These are phyloP conservation scores for Pythium chondricola DNA, from an alignment of 352 stramenopile species.

Conservation along the genomic window DNA sequence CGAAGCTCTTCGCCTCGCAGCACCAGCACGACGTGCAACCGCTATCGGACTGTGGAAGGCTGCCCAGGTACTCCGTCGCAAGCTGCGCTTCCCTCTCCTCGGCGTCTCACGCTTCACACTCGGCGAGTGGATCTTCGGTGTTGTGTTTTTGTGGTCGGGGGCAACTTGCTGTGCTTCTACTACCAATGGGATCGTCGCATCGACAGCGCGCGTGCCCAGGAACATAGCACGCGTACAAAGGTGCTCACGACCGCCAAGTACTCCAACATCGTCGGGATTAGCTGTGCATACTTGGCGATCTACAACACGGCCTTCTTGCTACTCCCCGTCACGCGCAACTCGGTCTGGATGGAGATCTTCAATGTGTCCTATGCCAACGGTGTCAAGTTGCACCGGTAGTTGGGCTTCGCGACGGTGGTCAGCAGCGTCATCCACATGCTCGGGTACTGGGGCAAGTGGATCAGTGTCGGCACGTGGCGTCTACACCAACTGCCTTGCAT, in stretches of 20 bases:
- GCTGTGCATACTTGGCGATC: conserved; percentile 24
- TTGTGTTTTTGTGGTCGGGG: conserved; percentile 32
- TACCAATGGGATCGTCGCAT: conserved; percentile 44
- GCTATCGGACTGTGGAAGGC: conserved; percentile 30
- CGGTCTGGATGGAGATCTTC: conserved; percentile 39
- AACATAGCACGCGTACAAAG: conserved; percentile 9
- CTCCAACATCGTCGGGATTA: conserved; percentile 20
- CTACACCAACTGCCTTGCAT: conserved; percentile 31
- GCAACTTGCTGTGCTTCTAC: conserved; percentile 55
- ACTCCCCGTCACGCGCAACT: conserved; percentile 26
- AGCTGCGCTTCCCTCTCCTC: conserved; percentile 31
- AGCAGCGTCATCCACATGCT: conserved; percentile 15
- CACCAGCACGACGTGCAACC: conserved; percentile 28
- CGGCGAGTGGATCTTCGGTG: conserved; percentile 48
- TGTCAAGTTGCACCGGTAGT: conserved; percentile 38
- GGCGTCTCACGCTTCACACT: conserved; percentile 37
- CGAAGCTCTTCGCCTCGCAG: conserved; percentile 40
- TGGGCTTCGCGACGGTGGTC: conserved; percentile 24
- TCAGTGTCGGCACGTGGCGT: conserved; percentile 16
- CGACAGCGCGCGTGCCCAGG: background rate
- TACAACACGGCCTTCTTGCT: conserved; percentile 43
- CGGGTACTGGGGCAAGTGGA: conserved; percentile 19
- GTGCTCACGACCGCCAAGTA: conserved; percentile 46
- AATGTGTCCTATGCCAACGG: conserved; percentile 36
- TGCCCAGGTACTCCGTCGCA: conserved; percentile 43